Evolutionary conservation across 2,329 filamentous ascomycete species (phyloP), one percentile per base, ranked within the genome.

Genomic region (Plenodomus lindquistii): DNA sequence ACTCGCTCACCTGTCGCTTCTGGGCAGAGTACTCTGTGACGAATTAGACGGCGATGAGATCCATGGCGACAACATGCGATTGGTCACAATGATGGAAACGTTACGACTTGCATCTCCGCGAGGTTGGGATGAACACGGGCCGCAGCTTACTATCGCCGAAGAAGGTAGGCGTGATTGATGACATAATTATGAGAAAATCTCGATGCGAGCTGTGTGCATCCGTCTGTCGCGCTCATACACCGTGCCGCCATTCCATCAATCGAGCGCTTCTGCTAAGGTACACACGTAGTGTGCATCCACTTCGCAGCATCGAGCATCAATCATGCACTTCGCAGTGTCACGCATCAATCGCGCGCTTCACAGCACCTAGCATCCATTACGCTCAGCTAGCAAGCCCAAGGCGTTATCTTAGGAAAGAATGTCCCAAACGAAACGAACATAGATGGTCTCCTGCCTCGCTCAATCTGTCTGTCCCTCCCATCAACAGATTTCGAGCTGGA

Each of bases 401-500:
- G n/a, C n/a, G n/a, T n/a, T n/a, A n/a, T n/a, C n/a, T n/a, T n/a
- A n/a, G n/a, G n/a, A n/a, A n/a, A n/a, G n/a, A n/a, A n/a, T n/a
- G n/a, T 24, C 22, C 22, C 10, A 6, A 10, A 24, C 22, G 22
- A 10, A 24, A 24, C 10, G 22, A 24, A 37, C 21, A 29, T 15
- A 29, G 29, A 44, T 37, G 19, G 70, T 73, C 70, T 73, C 69
- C 47, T 65, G 59, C 70, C 70, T 73, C 70, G 70, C 70, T 73
- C 70, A 63, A 59, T 69, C 67, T 48, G 57, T 15, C 60, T 65
- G 57, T 49, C 52, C 40, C 42, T 47, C 34, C 52, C 44, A 66
- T 67, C 57, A 55, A 60, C 55, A 56, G 67, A 68, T 58, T 63
- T 73, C 52, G 70, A 73, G 70, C 70, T 73, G 70, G 70, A 73